These are phyloP conservation scores for Pseudozyma hubeiensis DNA, from an alignment of 1,284 basidiomycete genomes.

Conservation along the genomic window DNA sequence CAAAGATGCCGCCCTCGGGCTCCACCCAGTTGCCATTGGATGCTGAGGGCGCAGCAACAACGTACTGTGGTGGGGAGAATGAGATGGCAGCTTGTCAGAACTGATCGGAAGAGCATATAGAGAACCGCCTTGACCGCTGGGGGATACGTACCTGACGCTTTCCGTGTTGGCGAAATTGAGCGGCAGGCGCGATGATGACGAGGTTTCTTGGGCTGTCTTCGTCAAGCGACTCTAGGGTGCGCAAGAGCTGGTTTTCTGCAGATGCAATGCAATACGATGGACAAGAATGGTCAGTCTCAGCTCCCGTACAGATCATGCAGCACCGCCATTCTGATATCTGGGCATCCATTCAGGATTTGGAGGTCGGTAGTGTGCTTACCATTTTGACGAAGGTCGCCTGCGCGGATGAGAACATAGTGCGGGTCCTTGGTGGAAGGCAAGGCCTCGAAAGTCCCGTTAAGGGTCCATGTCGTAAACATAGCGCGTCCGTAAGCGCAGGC, in stretches of 20 bases:
- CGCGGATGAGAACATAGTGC: neutral
- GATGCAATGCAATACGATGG: neutral
- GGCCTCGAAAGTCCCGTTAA: too few species aligned
- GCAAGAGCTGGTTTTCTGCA: slow-evolving; percentile 19
- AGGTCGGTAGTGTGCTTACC: slow-evolving; percentile 13
- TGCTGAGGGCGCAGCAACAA: slow-evolving; percentile 10
- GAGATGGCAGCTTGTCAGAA: neutral
- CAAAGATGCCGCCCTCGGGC: slow-evolving; percentile 46
- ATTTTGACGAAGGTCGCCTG: slow-evolving; percentile 16
- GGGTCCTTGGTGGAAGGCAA: neutral
- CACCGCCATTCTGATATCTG: too few species aligned
- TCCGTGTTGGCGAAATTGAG: slow-evolving; percentile 5
- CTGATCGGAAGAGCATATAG: neutral
- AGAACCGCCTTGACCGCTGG: too few species aligned
- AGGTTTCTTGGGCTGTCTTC: slow-evolving; percentile 28
- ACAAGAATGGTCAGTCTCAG: neutral
- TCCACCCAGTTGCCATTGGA: slow-evolving; percentile 44
- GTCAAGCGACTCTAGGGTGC: slow-evolving; percentile 22
- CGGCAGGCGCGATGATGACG: slow-evolving; percentile 20
- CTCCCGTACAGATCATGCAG: neutral
- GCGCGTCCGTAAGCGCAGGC: too few species aligned
- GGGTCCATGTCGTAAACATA: too few species aligned
- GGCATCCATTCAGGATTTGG: too few species aligned
- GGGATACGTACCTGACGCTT: slow-evolving; percentile 39
- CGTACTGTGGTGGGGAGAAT: neutral